A percentile compares a stretch with the other conserved stretches of the same genome.
These are phyloP conservation scores for Sclerotinia spermophila DNA, from an alignment of 2,329 filamentous ascomycete species.

Conservation along the genomic window DNA sequence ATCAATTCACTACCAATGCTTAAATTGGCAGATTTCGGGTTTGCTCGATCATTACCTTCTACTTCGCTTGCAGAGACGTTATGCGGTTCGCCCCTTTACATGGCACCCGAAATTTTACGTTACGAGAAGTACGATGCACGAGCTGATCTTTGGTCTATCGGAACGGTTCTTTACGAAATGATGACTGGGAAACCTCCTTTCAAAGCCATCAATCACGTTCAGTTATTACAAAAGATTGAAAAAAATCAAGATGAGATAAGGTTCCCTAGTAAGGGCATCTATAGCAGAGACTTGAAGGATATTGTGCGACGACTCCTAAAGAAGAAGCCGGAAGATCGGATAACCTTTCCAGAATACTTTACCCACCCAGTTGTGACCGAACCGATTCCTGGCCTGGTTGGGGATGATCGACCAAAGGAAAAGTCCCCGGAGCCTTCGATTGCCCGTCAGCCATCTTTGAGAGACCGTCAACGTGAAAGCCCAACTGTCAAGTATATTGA, in stretches of 20 bases:
- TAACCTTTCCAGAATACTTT: conserved; percentile 87
- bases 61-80: conserved; percentile 93
- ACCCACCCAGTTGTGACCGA: conserved; percentile 65
- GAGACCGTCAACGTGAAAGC: neutral
- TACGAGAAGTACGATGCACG: conserved; percentile 98
- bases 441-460: conserved; percentile 27
- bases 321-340: conserved; percentile 76
- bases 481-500: conserved; percentile 18
- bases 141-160: conserved; percentile 95
- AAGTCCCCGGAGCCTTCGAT: conserved; percentile 26
- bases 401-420: conserved; percentile 60
- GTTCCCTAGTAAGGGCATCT: conserved; percentile 69
- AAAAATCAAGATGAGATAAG: conserved; percentile 79
- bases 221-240: conserved; percentile 88
- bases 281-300: conserved; percentile 73
- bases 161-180: conserved; percentile 95
- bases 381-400: conserved; percentile 76
- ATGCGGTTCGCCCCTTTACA: conserved; percentile 94
- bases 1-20: conserved; percentile 87
- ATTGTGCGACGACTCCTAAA: conserved; percentile 80
- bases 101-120: conserved; percentile 95
- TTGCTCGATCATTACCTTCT: conserved; percentile 84
- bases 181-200: conserved; percentile 87
- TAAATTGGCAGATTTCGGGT: conserved; percentile 98
- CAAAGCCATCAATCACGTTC: conserved; percentile 88